phyloP scores from a whole-genome alignment of 768 basidiomycete genomes.

The Mrakia hoshinonis region DNA sequence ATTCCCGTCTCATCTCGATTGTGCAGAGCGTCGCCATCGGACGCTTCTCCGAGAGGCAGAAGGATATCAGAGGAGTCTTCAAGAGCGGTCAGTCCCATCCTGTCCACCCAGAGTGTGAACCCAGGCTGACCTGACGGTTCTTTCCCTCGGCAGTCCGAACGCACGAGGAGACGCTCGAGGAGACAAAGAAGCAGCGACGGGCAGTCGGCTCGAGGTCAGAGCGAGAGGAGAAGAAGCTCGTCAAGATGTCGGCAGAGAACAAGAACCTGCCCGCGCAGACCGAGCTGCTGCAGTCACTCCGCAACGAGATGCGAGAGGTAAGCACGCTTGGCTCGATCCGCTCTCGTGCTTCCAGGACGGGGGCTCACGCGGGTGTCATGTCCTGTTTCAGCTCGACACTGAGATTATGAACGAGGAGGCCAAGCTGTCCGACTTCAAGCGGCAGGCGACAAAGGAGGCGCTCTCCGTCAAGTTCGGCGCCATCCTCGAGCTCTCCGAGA shows the following conservation, averaged over 20 bases:
- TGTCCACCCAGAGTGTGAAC: no score
- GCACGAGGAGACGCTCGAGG: constrained; percentile 72
- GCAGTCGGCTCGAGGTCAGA: constrained; percentile 63
- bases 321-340: not conserved
- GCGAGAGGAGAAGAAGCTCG: constrained; percentile 74
- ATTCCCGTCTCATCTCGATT: not conserved
- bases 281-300: constrained; percentile 58
- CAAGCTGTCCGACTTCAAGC: constrained; percentile 71
- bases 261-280: constrained; percentile 70
- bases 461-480: constrained; percentile 84
- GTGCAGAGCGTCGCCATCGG: not conserved
- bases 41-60: constrained; percentile 59
- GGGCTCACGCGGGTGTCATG: no score
- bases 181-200: constrained; percentile 61
- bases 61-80: constrained; percentile 59
- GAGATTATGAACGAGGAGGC: constrained; percentile 80
- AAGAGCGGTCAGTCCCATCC: constrained; percentile 43
- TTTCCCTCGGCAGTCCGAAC: constrained; percentile 73
- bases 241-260: constrained; percentile 80
- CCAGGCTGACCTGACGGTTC: no score
- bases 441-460: constrained; percentile 46
- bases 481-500: constrained; percentile 72
- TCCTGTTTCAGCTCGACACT: constrained; percentile 51
- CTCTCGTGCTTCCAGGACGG: not conserved
- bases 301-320: constrained; percentile 56